These are phyloP conservation scores for Emericellopsis cladophorae DNA, from an alignment of 2,329 filamentous ascomycete species.

Conservation along the genomic window DNA sequence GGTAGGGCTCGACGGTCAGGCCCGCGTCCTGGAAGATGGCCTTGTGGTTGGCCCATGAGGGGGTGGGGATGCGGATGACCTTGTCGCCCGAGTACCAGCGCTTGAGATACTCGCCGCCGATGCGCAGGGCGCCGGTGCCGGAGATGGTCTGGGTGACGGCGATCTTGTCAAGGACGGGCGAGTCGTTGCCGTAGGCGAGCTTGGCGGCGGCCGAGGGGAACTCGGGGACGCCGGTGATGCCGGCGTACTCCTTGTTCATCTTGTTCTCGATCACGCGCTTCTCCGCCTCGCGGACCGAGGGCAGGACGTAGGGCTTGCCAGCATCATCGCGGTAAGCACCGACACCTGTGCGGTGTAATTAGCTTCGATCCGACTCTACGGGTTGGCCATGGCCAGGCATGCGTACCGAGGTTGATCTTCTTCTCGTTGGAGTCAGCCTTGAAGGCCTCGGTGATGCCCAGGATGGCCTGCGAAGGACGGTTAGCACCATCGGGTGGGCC, in stretches of 20 bases:
- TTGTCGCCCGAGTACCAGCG: slow-evolving; percentile 86
- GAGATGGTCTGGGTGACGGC: slow-evolving; percentile 97
- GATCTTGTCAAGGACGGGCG: slow-evolving; percentile 62
- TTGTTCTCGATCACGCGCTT: slow-evolving; percentile 65
- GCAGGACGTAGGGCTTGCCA: slow-evolving; percentile 95
- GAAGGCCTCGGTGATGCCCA: slow-evolving; percentile 94
- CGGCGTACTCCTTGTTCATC: slow-evolving; percentile 94
- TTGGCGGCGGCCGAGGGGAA: slow-evolving; percentile 88
- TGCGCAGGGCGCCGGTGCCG: slow-evolving; percentile 88
- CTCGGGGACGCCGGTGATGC: slow-evolving; percentile 88
- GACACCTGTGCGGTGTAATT: slow-evolving; percentile 50
- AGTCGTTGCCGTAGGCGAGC: slow-evolving; percentile 80
- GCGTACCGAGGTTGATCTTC: slow-evolving; percentile 92
- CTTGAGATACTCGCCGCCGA: slow-evolving; percentile 85
- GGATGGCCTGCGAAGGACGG: slow-evolving; percentile 50
- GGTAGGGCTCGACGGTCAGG: slow-evolving; percentile 85
- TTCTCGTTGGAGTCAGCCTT: slow-evolving; percentile 87
- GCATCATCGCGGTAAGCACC: slow-evolving; percentile 97
- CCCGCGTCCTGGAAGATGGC: slow-evolving; percentile 92
- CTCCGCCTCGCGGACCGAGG: slow-evolving; percentile 83
- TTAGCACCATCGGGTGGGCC: slow-evolving; percentile 1
- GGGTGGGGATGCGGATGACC: slow-evolving; percentile 91
- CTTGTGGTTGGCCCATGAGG: slow-evolving; percentile 97
- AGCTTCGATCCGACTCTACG: no score
- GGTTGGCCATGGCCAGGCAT: background rate